Evolutionary conservation across 371 early-diverging fungal species (phyloP).

Genomic region (Smittium culicis): DNA sequence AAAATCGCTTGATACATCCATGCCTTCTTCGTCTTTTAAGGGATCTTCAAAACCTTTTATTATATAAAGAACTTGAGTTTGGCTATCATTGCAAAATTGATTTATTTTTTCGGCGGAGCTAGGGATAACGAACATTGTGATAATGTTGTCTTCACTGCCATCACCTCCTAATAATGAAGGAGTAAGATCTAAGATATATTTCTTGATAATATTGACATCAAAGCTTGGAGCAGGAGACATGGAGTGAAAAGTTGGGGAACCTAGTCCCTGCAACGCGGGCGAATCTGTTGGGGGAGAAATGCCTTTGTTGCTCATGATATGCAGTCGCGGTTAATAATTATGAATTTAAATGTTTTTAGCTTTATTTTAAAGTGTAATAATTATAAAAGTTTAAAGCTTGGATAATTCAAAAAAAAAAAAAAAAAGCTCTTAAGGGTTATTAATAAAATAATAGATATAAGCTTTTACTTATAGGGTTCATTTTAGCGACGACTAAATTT

Average conservation of each 20-base stretch:
- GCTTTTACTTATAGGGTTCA: too few species aligned
- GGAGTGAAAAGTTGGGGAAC: not conserved
- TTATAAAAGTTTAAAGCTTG: not conserved
- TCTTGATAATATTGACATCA: constrained; percentile 45
- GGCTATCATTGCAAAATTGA: constrained; percentile 65
- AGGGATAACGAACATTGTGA: constrained; percentile 40
- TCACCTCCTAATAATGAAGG: constrained; percentile 61
- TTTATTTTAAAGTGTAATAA: too few species aligned
- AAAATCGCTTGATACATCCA: constrained; percentile 2
- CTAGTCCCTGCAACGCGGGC: not conserved
- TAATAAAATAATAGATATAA: too few species aligned
- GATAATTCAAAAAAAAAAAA: constrained; percentile 3
- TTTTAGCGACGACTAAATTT: too few species aligned
- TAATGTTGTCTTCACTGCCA: constrained; percentile 37
- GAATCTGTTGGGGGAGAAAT: too few species aligned
- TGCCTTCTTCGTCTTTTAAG: constrained; percentile 1
- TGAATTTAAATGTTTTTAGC: too few species aligned
- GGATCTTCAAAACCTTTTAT: constrained; percentile 57
- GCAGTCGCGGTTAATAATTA: too few species aligned
- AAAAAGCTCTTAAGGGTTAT: too few species aligned
- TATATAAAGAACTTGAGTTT: constrained; percentile 59
- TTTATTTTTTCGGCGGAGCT: constrained; percentile 59
- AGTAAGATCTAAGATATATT: constrained; percentile 53
- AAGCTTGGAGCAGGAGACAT: constrained; percentile 19
- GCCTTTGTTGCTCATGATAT: too few species aligned